These are phyloP conservation scores for Catunica adiposa DNA, from an alignment of 2,329 filamentous ascomycete species.

Conservation along the genomic window DNA sequence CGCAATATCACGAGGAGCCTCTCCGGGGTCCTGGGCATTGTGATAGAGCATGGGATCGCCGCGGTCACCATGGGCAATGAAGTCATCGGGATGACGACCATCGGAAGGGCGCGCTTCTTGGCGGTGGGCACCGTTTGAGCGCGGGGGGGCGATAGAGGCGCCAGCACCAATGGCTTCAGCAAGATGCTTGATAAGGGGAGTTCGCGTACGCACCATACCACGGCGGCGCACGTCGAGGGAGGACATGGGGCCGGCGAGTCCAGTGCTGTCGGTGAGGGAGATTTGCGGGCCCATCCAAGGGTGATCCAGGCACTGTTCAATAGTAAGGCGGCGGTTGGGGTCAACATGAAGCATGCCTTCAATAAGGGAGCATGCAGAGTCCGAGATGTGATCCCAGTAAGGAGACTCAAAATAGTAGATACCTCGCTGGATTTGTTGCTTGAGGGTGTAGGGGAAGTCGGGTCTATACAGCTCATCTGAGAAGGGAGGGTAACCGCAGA, in stretches of 20 bases:
- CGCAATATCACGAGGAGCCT: conserved; percentile 18
- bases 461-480: conserved; percentile 72
- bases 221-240: conserved; percentile 70
- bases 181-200: conserved; percentile 40
- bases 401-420: conserved; percentile 90
- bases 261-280: conserved; percentile 68
- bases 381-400: conserved; percentile 82
- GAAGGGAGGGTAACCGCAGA: conserved; percentile 94
- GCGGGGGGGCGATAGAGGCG: background rate
- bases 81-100: conserved; percentile 54
- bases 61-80: conserved; percentile 69
- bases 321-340: conserved; percentile 63
- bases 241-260: conserved; percentile 72
- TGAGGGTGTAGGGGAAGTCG: conserved; percentile 73
- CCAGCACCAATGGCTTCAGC: background rate
- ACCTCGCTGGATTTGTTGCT: conserved; percentile 77
- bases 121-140: conserved; percentile 20
- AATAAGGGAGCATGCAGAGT: conserved; percentile 74
- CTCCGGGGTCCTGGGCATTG: conserved; percentile 27
- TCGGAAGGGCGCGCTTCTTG: conserved; percentile 51
- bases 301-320: conserved; percentile 81
- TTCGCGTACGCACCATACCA: conserved; percentile 67
- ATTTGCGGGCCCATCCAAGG: conserved; percentile 62
- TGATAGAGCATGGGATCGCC: conserved; percentile 67
- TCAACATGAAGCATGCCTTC: conserved; percentile 89